Percentiles rank a stretch among this genome's conserved stretches.
phyloP scores from a whole-genome alignment of 306 rosid genomes.

The Hippophae gyantsensis region DNA sequence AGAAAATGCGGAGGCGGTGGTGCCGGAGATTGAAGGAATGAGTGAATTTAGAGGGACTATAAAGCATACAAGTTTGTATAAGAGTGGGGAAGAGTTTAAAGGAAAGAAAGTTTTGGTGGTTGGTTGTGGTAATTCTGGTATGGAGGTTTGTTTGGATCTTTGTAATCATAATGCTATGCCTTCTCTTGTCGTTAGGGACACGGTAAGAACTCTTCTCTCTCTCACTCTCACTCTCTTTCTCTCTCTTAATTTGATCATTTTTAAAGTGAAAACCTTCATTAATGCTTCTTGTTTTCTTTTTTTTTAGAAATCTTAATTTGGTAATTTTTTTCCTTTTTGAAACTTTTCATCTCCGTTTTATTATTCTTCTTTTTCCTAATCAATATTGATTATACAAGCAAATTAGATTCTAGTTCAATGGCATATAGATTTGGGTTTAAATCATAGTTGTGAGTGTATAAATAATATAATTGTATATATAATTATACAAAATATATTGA shows the following conservation, averaged over 20 bases:
- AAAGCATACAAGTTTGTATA: conserved; percentile 61
- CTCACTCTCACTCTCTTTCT: not conserved
- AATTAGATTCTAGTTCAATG: too few species aligned
- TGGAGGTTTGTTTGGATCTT: conserved; percentile 91
- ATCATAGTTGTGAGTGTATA: too few species aligned
- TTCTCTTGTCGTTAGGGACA: conserved; percentile 66
- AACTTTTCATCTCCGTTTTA: too few species aligned
- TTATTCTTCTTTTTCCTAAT: too few species aligned
- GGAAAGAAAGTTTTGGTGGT: conserved; percentile 69
- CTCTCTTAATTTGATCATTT: not conserved
- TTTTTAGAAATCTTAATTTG: too few species aligned
- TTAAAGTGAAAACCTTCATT: too few species aligned
- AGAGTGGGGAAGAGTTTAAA: conserved; percentile 51
- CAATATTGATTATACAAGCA: too few species aligned
- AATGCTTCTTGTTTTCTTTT: not conserved
- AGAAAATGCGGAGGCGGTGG: conserved; percentile 76
- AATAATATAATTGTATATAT: too few species aligned
- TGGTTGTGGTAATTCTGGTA: conserved; percentile 89
- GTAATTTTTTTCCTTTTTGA: conserved; percentile 16
- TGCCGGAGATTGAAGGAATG: conserved; percentile 47
- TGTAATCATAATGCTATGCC: conserved; percentile 64
- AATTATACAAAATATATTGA: too few species aligned
- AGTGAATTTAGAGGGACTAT: conserved; percentile 41
- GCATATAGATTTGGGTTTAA: too few species aligned
- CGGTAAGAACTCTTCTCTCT: conserved; percentile 35